These are phyloP conservation scores for Kalmusia sp. DNA, from an alignment of 2,329 filamentous ascomycete species.

Conservation along the genomic window DNA sequence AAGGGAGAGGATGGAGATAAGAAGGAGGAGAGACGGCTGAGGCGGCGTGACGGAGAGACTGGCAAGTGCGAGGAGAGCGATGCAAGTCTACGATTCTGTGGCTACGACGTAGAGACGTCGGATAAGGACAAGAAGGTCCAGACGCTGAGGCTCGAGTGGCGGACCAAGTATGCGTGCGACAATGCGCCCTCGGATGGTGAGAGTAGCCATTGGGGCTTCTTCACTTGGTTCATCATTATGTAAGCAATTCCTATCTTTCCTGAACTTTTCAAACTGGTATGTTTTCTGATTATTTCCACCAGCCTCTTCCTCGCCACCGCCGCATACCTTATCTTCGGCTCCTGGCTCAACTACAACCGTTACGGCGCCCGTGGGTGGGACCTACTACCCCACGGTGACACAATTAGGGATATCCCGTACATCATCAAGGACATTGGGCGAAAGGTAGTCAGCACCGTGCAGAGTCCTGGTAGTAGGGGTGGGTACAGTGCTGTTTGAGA, in stretches of 20 bases:
- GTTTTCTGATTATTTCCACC: not conserved
- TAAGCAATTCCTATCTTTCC: slow-evolving; percentile 59
- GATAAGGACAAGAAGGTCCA: slow-evolving; percentile 62
- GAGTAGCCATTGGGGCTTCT: slow-evolving; percentile 88
- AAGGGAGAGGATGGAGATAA: slow-evolving; percentile 35
- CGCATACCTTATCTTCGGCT: slow-evolving; percentile 94
- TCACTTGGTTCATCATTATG: slow-evolving; percentile 96
- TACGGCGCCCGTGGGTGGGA: slow-evolving; percentile 97
- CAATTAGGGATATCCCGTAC: slow-evolving; percentile 90
- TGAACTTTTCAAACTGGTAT: not conserved
- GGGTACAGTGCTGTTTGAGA: slow-evolving; percentile 90
- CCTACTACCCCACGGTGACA: slow-evolving; percentile 88
- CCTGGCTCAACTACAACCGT: slow-evolving; percentile 98
- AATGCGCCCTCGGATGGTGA: slow-evolving; percentile 54
- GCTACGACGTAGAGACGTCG: slow-evolving; percentile 65
- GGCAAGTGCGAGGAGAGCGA: slow-evolving; percentile 42
- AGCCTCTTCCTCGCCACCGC: slow-evolving; percentile 86
- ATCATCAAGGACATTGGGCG: slow-evolving; percentile 87
- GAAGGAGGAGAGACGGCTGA: slow-evolving; percentile 24
- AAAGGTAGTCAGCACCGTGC: slow-evolving; percentile 80
- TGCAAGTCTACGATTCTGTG: slow-evolving; percentile 75
- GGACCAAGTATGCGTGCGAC: slow-evolving; percentile 82
- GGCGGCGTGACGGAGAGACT: slow-evolving; percentile 39
- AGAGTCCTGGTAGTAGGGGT: slow-evolving; percentile 82
- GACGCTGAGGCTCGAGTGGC: slow-evolving; percentile 80